Percentiles rank a stretch among this genome's conserved stretches.
Conservation (phyloP, 2,329 filamentous ascomycete species). For the Drechslerella coelobrocha region DNA sequence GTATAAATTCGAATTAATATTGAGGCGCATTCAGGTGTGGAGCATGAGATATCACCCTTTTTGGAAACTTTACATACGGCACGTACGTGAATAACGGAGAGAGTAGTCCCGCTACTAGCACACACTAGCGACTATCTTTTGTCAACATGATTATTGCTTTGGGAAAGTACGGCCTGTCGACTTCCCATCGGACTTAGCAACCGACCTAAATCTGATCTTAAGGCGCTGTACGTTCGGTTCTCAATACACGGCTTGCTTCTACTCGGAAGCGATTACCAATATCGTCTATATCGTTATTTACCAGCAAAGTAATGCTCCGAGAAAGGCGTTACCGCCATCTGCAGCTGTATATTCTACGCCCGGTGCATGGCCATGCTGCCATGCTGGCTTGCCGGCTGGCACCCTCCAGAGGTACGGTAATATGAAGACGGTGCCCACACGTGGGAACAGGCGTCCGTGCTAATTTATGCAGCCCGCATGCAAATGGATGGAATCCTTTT, state of each 20-base stretch:
- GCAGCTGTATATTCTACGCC: not conserved
- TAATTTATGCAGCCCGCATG: not conserved
- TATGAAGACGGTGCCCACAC: no score
- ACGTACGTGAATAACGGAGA: not conserved
- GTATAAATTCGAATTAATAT: not conserved
- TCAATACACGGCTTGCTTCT: slow-evolving; percentile 4
- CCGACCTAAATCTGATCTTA: not conserved
- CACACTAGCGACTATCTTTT: not conserved
- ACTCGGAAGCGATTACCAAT: not conserved
- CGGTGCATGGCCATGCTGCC: not conserved
- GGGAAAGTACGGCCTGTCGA: slow-evolving; percentile 2
- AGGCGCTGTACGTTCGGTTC: not conserved
- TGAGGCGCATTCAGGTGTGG: not conserved
- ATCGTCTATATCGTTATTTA: not conserved
- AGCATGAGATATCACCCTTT: not conserved
- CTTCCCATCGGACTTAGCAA: not conserved
- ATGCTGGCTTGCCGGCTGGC: not conserved
- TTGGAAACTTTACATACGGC: not conserved
- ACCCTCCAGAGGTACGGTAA: no score
- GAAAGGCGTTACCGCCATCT: not conserved
- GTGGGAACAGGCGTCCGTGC: not conserved
- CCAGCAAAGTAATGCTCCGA: not conserved
- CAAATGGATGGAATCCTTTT: not conserved
- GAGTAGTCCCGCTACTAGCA: not conserved
- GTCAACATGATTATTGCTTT: not conserved